Percentiles rank a stretch among this genome's conserved stretches.
Evolutionary conservation across 2,329 filamentous ascomycete genomes (phyloP).

Genomic region (Ophiosphaerella korrae): DNA sequence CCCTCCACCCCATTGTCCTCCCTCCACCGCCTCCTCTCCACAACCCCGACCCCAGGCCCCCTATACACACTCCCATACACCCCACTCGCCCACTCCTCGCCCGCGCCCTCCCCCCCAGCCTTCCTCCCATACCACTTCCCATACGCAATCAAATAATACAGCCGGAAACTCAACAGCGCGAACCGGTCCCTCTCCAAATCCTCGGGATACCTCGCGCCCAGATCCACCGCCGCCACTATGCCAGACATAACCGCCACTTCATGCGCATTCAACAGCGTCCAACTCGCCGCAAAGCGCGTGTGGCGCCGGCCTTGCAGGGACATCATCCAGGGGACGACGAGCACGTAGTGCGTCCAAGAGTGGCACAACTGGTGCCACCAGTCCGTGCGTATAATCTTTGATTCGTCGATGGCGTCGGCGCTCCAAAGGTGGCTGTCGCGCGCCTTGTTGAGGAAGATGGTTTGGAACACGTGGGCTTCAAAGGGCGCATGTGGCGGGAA

Average conservation of each 20-base stretch:
- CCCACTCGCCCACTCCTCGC: constrained; percentile 62
- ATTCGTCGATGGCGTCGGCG: constrained; percentile 62
- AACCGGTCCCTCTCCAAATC: constrained; percentile 68
- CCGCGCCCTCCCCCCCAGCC: constrained; percentile 53
- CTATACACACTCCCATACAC: constrained; percentile 64
- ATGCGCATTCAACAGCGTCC: constrained; percentile 73
- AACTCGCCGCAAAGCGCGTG: constrained; percentile 68
- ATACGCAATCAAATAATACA: constrained; percentile 66
- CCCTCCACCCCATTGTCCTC: constrained; percentile 47
- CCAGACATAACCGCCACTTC: constrained; percentile 73
- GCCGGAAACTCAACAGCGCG: constrained; percentile 63
- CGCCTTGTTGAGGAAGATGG: constrained; percentile 67
- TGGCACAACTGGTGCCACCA: constrained; percentile 73
- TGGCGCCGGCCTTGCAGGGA: constrained; percentile 68
- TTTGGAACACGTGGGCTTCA: constrained; percentile 71
- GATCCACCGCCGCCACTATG: constrained; percentile 70
- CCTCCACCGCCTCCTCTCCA: constrained; percentile 62
- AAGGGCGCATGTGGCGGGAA: constrained; percentile 62
- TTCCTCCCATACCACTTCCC: constrained; percentile 63
- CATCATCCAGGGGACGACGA: constrained; percentile 74
- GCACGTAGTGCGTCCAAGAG: constrained; percentile 66
- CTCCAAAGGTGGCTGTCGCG: constrained; percentile 62
- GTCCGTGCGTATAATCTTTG: constrained; percentile 66
- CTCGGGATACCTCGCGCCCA: constrained; percentile 68
- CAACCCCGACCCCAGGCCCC: constrained; percentile 61